Evolutionary conservation across 768 basidiomycete species (phyloP), one percentile per base, ranked within the genome.

Genomic region (Tylopilus plumbeoviolaceoides): DNA sequence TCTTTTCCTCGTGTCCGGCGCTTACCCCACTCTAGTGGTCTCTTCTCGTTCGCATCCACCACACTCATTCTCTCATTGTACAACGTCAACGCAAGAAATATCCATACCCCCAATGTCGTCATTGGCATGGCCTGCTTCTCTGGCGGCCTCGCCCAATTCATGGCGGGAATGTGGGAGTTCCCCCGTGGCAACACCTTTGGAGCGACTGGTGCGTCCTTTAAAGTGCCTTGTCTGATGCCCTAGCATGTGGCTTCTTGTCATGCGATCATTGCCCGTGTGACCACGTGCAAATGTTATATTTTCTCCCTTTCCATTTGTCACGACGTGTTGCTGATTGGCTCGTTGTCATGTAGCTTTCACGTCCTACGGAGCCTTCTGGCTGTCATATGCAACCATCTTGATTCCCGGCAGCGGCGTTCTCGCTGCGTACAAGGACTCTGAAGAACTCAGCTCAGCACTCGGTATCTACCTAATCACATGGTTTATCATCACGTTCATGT

Each of bases 101-200:
- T 91, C 57, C 56, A 62, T 17, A 61, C 64, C 6, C 83, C 88
- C 38, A 91, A 92, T 53, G 80, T 83, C 27, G 82, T 91, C 44
- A 78, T 92, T 45, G 93, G 91, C 47, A 91, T 95, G 91, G 90
- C 91, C 23, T 64, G 90, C 59, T 88, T 84, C 70, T 81, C 81
- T 56, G 93, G 92, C 57, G 93, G 93, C 54, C 82, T 94, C 30
- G 85, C 78, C 12, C 93, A 95, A 66, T 75, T 95, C 43, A 72
- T 94, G 36, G 92, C 91, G 28, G 93, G 93, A 39, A 91, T 93
- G 86, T 92, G 90, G 90, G 85, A 85, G 69, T 86, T 85, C 71
- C 80, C 82, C 15, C 70, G 78, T 30, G 84, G 84, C 1, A 89
- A 91, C 58, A 73, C 72, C 0, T 89, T 90, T 56, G 85, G 83